These are phyloP conservation scores for Erodium moschatum DNA, from an alignment of 441 rosid species.

Conservation along the genomic window DNA sequence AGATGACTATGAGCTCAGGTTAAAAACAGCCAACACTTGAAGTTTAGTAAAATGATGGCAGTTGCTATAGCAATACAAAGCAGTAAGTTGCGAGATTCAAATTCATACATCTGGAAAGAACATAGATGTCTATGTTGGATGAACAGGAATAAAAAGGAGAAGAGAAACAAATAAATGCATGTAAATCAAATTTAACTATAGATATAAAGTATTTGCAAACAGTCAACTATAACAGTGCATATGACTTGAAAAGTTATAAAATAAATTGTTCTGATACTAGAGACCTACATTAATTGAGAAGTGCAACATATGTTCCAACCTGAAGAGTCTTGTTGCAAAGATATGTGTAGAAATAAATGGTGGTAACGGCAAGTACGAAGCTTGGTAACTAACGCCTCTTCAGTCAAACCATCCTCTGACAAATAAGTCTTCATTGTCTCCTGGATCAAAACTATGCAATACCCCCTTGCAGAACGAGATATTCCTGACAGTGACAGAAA, in stretches of 20 bases:
- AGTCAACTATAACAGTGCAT: background rate
- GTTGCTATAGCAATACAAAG: background rate
- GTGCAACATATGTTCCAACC: constrained; percentile 35
- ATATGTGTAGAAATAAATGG: constrained; percentile 78
- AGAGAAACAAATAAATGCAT: background rate
- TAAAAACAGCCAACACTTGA: background rate
- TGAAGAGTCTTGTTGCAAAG: constrained; percentile 69
- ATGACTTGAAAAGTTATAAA: background rate
- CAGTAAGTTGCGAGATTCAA: constrained; percentile 2
- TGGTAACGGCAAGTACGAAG: constrained; percentile 79
- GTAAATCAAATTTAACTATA: background rate
- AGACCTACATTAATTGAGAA: too few relatives aligned
- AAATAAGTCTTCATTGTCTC: constrained; percentile 97
- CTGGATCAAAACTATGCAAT: constrained; percentile 62
- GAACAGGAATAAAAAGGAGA: background rate
- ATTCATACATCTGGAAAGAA: constrained; percentile 9
- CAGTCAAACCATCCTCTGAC: constrained; percentile 83
- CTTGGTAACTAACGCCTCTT: constrained; percentile 90
- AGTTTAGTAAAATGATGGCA: background rate
- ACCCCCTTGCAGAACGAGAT: constrained; percentile 91
- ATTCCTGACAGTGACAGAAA: constrained; percentile 41
- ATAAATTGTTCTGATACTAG: too few relatives aligned
- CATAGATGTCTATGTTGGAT: background rate
- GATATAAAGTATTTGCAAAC: background rate
- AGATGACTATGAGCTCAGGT: background rate